Conservation (phyloP, 306 rosid species). For the Vicia sativa region DNA sequence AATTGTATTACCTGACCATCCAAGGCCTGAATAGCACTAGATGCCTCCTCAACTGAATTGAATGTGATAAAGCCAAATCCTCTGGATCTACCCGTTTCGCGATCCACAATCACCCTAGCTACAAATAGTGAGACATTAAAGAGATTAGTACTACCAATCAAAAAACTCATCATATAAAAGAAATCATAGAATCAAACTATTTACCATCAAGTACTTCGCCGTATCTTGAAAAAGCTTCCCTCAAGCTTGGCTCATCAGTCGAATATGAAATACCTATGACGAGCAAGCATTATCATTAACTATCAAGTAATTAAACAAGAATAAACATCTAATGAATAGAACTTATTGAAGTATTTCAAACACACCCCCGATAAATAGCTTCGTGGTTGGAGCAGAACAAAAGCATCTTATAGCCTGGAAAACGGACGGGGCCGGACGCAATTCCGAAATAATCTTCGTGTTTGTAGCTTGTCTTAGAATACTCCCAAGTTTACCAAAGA, state of each 20-base stretch:
- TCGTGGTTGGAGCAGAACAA: conserved; percentile 59
- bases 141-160: not conserved
- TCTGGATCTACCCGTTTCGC: conserved; percentile 82
- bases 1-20: conserved; percentile 72
- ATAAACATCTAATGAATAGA: not conserved
- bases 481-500: conserved; percentile 77
- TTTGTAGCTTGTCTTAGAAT: conserved; percentile 56
- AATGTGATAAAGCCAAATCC: conserved; percentile 88
- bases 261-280: conserved; percentile 77
- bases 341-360: conserved; percentile 7
- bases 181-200: not conserved
- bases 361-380: conserved; percentile 84
- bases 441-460: conserved; percentile 52
- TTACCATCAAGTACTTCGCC: conserved; percentile 85
- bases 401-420: conserved; percentile 71
- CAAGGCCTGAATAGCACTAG: conserved; percentile 85
- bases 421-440: conserved; percentile 52
- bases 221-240: conserved; percentile 71
- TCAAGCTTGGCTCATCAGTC: conserved; percentile 69
- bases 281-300: not conserved
- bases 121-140: conserved; percentile 30
- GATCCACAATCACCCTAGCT: conserved; percentile 81
- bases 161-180: not conserved
- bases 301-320: not conserved
- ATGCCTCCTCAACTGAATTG: conserved; percentile 71